Evolutionary conservation across 1,284 basidiomycete species (phyloP).

Genomic region (Puccinia polysora): DNA sequence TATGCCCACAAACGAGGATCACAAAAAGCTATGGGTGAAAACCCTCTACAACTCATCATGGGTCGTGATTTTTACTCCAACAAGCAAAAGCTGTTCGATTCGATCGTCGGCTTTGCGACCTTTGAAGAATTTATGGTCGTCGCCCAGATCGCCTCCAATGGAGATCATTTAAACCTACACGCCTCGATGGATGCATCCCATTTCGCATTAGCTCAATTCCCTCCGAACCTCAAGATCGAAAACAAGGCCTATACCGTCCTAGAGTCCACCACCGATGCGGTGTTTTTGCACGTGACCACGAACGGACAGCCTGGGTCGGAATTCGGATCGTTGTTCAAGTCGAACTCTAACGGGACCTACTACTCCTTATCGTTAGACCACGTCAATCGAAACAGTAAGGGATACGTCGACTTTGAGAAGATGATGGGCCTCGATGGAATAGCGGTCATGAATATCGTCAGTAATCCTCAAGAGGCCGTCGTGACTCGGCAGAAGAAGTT

Average conservation of each 20-base stretch:
- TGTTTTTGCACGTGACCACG: conserved; percentile 94
- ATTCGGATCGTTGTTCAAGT: conserved; percentile 87
- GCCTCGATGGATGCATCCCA: conserved; percentile 83
- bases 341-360: conserved; percentile 97
- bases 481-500: conserved; percentile 71
- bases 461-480: conserved; percentile 71
- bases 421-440: conserved; percentile 94
- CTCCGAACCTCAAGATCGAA: conserved; percentile 77
- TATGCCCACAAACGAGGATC: conserved; percentile 75
- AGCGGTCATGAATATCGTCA: conserved; percentile 82
- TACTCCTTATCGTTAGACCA: conserved; percentile 78
- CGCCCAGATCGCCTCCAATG: conserved; percentile 65
- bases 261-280: conserved; percentile 83
- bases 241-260: conserved; percentile 92
- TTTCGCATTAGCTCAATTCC: conserved; percentile 83
- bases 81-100: conserved; percentile 72
- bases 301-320: conserved; percentile 67
- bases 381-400: conserved; percentile 79
- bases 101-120: conserved; percentile 88
- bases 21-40: conserved; percentile 63
- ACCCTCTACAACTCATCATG: conserved; percentile 72
- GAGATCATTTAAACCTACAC: conserved; percentile 65
- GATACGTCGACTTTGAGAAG: conserved; percentile 98
- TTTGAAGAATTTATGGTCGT: conserved; percentile 94
- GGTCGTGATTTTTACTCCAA: conserved; percentile 71